Percentiles rank a stretch among this genome's conserved stretches.
phyloP scores from a whole-genome alignment of 371 early-diverging fungal genomes.

The Phascolomyces articulosus region DNA sequence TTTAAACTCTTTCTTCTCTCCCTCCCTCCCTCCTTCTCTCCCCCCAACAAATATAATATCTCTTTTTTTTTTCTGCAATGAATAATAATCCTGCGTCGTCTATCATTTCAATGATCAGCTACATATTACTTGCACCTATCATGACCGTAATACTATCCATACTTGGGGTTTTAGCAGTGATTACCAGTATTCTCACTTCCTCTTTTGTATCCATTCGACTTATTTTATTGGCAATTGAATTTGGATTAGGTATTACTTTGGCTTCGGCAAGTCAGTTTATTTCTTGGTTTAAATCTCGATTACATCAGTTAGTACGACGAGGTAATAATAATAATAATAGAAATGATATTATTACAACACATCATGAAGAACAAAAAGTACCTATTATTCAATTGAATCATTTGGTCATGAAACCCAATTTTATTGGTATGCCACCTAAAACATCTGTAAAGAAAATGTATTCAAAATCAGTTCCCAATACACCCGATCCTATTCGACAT shows the following conservation, averaged over 20 bases:
- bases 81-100: neutral
- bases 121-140: constrained; percentile 17
- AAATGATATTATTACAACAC: neutral
- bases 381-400: too few relatives aligned
- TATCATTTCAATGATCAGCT: constrained; percentile 7
- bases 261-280: constrained; percentile 14
- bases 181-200: constrained; percentile 23
- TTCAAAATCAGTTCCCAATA: constrained; percentile 19
- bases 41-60: neutral
- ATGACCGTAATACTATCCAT: constrained; percentile 9
- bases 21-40: neutral
- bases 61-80: too few relatives aligned
- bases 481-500: constrained; percentile 12
- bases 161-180: constrained; percentile 16
- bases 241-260: constrained; percentile 18
- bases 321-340: neutral
- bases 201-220: constrained; percentile 27
- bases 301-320: neutral
- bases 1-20: neutral
- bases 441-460: constrained; percentile 17
- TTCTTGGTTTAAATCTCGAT: neutral
- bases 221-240: constrained; percentile 15
- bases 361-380: neutral
- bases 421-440: constrained; percentile 9
- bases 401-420: neutral